Conservation (phyloP, 1,284 basidiomycete species). For the Ganoderma boninense region DNA sequence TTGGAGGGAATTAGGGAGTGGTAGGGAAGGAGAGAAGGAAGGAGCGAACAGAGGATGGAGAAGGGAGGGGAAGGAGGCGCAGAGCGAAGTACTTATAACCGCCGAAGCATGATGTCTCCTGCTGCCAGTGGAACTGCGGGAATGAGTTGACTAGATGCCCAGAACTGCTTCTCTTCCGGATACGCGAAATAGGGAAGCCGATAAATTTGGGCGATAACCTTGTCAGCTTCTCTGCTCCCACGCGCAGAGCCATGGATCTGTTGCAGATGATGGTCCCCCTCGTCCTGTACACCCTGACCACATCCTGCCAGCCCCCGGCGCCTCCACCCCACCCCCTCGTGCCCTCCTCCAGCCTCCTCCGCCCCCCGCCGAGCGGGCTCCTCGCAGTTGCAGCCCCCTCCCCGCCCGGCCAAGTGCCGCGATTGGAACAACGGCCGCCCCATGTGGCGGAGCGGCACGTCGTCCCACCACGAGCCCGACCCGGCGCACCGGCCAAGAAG, state of each 20-base stretch:
- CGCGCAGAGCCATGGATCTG: constrained; percentile 36
- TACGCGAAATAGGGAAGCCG: constrained; percentile 38
- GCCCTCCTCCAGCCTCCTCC: background rate
- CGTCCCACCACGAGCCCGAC: constrained; percentile 12
- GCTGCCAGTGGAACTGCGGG: constrained; percentile 45
- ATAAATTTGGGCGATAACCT: constrained; percentile 38
- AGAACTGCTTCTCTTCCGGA: constrained; percentile 44
- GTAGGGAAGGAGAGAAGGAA: constrained; percentile 36
- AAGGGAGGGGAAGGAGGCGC: constrained; percentile 44
- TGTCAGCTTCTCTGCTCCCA: constrained; percentile 45
- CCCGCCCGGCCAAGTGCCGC: background rate
- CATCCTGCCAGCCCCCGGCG: constrained; percentile 22
- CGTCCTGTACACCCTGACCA: constrained; percentile 28
- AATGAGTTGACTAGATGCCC: constrained; percentile 52
- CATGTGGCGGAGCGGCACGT: background rate
- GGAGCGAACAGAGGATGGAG: constrained; percentile 40
- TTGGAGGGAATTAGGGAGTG: constrained; percentile 44
- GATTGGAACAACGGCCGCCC: constrained; percentile 8
- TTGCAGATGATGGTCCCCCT: constrained; percentile 30
- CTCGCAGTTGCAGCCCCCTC: background rate
- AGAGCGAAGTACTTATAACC: constrained; percentile 51
- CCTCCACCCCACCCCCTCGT: constrained; percentile 3
- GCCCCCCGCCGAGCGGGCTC: background rate
- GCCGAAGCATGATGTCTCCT: constrained; percentile 48
- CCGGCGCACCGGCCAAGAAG: constrained; percentile 16